These are phyloP conservation scores for Ustilago esculenta DNA, from an alignment of 1,284 basidiomycete genomes.

Conservation along the genomic window DNA sequence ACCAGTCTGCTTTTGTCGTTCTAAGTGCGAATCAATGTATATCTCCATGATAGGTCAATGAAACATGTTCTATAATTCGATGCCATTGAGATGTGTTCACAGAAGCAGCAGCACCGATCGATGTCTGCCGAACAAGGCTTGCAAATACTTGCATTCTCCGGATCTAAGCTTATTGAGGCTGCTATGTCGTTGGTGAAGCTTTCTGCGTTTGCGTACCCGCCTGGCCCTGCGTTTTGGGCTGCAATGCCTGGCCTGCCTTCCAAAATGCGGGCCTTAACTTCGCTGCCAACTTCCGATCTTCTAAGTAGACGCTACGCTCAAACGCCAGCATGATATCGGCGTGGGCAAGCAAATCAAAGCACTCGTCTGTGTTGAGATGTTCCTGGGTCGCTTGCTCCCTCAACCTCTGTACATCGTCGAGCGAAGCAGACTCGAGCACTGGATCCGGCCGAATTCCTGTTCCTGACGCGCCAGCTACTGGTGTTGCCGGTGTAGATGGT, in stretches of 20 bases:
- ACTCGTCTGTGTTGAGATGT: slow-evolving; percentile 34
- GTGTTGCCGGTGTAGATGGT: slow-evolving; percentile 4
- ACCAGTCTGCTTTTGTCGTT: too few species aligned
- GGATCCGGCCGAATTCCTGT: slow-evolving; percentile 35
- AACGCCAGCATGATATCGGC: slow-evolving; percentile 53
- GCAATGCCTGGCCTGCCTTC: slow-evolving; percentile 13
- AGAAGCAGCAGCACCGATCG: too few species aligned
- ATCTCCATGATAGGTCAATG: too few species aligned
- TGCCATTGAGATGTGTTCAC: too few species aligned
- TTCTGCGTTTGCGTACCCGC: too few species aligned
- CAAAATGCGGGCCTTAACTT: slow-evolving; percentile 20
- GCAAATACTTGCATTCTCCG: too few species aligned
- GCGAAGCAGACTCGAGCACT: slow-evolving; percentile 15
- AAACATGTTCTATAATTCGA: too few species aligned
- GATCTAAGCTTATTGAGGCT: too few species aligned
- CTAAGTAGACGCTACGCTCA: slow-evolving; percentile 20
- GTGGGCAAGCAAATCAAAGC: slow-evolving; percentile 48
- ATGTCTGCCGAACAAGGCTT: too few species aligned
- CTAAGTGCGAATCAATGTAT: too few species aligned
- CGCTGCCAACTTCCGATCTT: slow-evolving; percentile 22
- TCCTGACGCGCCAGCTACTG: slow-evolving; percentile 2
- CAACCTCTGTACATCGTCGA: slow-evolving; percentile 12
- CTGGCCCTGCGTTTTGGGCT: slow-evolving; percentile 1
- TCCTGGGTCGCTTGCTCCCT: slow-evolving; percentile 4
- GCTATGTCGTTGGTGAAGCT: too few species aligned